These are phyloP conservation scores for Thuidium tamariscinum DNA, from an alignment of 225 moss, liverwort and hornwort species.

Conservation along the genomic window DNA sequence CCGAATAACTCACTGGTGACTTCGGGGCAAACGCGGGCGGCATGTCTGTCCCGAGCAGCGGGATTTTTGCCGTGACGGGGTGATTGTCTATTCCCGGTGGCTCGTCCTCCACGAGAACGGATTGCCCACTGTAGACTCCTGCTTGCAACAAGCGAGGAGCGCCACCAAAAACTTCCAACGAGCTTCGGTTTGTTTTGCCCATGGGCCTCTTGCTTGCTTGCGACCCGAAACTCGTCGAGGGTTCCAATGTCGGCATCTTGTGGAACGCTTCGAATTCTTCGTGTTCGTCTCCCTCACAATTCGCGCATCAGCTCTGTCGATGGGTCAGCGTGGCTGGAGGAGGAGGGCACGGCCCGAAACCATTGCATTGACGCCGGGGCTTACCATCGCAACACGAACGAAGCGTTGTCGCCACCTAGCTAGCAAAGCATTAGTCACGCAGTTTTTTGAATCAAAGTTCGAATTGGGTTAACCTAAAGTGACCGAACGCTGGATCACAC, in stretches of 20 bases:
- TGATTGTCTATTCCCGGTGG: neutral
- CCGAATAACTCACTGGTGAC: neutral
- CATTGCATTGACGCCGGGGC: neutral
- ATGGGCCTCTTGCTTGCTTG: neutral
- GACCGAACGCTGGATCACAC: neutral
- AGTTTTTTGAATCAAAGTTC: neutral
- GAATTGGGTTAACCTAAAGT: neutral
- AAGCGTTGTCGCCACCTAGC: neutral
- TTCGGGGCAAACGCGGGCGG: neutral
- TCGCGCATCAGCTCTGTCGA: neutral
- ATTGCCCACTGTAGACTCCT: constrained; percentile 22
- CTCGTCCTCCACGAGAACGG: constrained; percentile 5
- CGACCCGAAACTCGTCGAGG: constrained; percentile 8
- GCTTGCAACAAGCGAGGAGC: constrained; percentile 35
- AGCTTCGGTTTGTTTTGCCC: constrained; percentile 10
- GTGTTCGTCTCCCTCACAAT: neutral
- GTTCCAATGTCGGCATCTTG: constrained; percentile 12
- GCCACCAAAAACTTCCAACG: constrained; percentile 55
- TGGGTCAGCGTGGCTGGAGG: constrained; percentile 1
- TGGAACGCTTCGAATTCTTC: neutral
- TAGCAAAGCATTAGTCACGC: neutral
- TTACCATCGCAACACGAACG: neutral
- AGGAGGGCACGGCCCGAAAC: neutral
- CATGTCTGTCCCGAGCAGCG: neutral
- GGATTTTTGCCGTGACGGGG: neutral